Conservation (phyloP, 257 asterid species). For the Perilla frutescens region DNA sequence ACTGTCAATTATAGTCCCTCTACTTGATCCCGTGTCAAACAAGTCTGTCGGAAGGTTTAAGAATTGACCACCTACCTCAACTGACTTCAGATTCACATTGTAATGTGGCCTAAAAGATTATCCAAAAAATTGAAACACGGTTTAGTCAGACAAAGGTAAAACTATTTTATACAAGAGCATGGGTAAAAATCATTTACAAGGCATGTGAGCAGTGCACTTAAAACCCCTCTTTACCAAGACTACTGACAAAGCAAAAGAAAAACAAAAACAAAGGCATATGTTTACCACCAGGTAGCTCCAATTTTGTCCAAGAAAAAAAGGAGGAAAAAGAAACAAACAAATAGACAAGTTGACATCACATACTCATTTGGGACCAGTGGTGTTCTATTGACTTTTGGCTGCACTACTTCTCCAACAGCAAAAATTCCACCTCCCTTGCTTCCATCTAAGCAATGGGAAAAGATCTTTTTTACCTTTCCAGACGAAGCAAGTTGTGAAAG, state of each 20-base stretch:
- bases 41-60: slow-evolving; percentile 61
- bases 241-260: background rate
- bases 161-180: background rate
- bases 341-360: slow-evolving; percentile 36
- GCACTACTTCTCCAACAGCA: slow-evolving; percentile 89
- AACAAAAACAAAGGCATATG: background rate
- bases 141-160: background rate
- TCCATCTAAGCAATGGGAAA: slow-evolving; percentile 96
- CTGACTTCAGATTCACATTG: slow-evolving; percentile 65
- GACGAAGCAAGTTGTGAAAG: slow-evolving; percentile 90
- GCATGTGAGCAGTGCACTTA: background rate
- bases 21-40: slow-evolving; percentile 48
- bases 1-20: slow-evolving; percentile 84
- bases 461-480: slow-evolving; percentile 73
- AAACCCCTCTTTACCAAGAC: background rate
- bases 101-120: slow-evolving; percentile 69
- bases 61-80: slow-evolving; percentile 81
- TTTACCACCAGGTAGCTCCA: background rate
- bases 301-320: background rate
- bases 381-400: slow-evolving; percentile 80
- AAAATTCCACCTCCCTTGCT: slow-evolving; percentile 91
- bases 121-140: slow-evolving; percentile 6
- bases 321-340: background rate
- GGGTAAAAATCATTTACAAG: background rate
- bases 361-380: slow-evolving; percentile 82